These are phyloP conservation scores for Verticillium albo-atrum DNA, from an alignment of 2,329 filamentous ascomycete genomes.

Conservation along the genomic window DNA sequence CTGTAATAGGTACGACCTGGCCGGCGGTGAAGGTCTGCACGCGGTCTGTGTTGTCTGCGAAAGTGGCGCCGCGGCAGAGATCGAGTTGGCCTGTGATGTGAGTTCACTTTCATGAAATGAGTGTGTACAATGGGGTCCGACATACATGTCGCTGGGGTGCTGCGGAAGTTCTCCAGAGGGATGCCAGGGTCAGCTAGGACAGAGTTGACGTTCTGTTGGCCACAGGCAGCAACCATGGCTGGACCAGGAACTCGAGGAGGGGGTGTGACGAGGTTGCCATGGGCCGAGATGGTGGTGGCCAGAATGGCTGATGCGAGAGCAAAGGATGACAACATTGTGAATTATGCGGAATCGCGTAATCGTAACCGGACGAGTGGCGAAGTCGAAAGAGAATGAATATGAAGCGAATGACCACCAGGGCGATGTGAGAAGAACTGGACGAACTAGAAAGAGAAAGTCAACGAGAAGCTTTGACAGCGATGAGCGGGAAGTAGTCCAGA, in stretches of 20 bases:
- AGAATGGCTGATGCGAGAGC: slow-evolving; percentile 9
- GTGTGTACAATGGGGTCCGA: not conserved
- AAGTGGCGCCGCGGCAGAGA: slow-evolving; percentile 42
- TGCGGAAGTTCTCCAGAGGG: slow-evolving; percentile 25
- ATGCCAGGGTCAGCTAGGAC: slow-evolving; percentile 28
- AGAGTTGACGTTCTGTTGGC: slow-evolving; percentile 29
- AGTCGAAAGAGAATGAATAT: too few relatives aligned
- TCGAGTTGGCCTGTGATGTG: slow-evolving; percentile 21
- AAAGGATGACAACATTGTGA: slow-evolving; percentile 10
- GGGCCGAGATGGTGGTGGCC: slow-evolving; percentile 27
- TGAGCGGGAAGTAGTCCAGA: not conserved
- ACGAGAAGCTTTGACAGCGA: not conserved
- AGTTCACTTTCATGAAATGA: not conserved
- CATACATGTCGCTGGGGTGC: slow-evolving; percentile 20
- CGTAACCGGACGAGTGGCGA: not conserved
- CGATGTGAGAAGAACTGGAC: not conserved
- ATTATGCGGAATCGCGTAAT: not conserved
- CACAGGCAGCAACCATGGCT: slow-evolving; percentile 39
- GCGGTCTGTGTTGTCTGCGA: slow-evolving; percentile 37
- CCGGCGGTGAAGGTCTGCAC: slow-evolving; percentile 38
- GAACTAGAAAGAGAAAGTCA: not conserved
- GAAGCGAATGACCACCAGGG: not conserved
- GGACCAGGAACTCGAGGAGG: slow-evolving; percentile 33
- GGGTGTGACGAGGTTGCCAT: slow-evolving; percentile 39
- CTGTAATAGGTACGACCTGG: slow-evolving; percentile 36